These are phyloP conservation scores for Turnera subulata DNA, from an alignment of 345 rosid genomes.

Conservation along the genomic window DNA sequence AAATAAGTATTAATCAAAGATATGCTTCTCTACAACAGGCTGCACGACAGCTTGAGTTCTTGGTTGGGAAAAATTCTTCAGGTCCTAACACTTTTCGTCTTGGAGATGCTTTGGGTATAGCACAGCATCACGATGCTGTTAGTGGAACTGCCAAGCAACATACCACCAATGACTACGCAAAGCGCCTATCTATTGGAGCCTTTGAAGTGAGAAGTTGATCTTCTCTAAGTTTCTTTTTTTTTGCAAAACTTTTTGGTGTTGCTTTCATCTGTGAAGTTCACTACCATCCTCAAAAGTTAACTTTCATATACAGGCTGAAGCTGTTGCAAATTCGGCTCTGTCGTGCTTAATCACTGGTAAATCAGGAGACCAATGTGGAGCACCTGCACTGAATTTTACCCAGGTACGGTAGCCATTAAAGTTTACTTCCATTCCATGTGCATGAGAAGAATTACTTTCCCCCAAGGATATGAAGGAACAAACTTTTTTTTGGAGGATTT, in stretches of 20 bases:
- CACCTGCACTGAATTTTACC: slow-evolving; percentile 33
- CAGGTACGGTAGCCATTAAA: slow-evolving; percentile 39
- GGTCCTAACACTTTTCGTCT: slow-evolving; percentile 45
- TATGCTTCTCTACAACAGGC: slow-evolving; percentile 31
- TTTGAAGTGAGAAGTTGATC: slow-evolving; percentile 35
- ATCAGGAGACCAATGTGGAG: slow-evolving; percentile 34
- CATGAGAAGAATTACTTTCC: background rate
- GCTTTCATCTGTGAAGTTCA: background rate
- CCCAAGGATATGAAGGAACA: no score
- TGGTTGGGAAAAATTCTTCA: slow-evolving; percentile 41
- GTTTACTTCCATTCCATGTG: background rate
- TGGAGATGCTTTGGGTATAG: slow-evolving; percentile 64
- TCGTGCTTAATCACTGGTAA: background rate
- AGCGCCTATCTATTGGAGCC: slow-evolving; percentile 53
- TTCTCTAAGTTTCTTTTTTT: background rate
- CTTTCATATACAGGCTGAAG: background rate
- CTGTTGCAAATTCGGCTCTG: background rate
- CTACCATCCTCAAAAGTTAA: background rate
- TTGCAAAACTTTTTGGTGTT: background rate
- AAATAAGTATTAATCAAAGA: background rate
- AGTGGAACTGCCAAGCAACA: slow-evolving; percentile 74
- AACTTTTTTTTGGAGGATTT: no score
- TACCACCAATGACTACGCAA: slow-evolving; percentile 57
- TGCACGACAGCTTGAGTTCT: slow-evolving; percentile 69
- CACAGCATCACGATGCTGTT: slow-evolving; percentile 77